Conservation (phyloP, 108 stramenopile species). For the Stephanodiscus triporus region DNA sequence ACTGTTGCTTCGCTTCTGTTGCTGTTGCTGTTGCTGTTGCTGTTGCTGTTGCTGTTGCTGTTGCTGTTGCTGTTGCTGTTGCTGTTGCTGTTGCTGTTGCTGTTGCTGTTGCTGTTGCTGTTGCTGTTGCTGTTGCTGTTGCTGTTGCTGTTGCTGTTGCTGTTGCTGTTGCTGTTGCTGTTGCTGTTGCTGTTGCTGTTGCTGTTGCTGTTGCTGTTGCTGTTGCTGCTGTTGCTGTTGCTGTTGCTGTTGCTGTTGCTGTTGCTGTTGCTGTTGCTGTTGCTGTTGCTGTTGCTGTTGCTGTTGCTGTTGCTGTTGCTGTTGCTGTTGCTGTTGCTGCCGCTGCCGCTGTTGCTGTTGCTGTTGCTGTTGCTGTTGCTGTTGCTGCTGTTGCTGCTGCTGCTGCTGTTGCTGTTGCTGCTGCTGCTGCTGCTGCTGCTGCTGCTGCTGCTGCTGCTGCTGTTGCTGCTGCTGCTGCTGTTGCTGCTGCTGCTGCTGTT, state of each 20-base stretch:
- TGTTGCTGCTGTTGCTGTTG: conserved; percentile 21
- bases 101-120: conserved; percentile 26
- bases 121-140: conserved; percentile 26
- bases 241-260: conserved; percentile 22
- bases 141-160: conserved; percentile 27
- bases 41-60: conserved; percentile 21
- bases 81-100: conserved; percentile 27
- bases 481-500: conserved; percentile 5
- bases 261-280: conserved; percentile 11
- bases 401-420: conserved; percentile 9
- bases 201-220: conserved; percentile 27
- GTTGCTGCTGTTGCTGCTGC: conserved; percentile 6
- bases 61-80: conserved; percentile 27
- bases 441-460: conserved; percentile 4
- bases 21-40: conserved; percentile 9
- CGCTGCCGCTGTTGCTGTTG: conserved; percentile 6
- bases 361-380: conserved; percentile 16
- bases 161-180: conserved; percentile 27
- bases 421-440: conserved; percentile 9
- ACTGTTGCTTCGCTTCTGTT: background rate
- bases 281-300: background rate
- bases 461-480: conserved; percentile 19
- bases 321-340: background rate
- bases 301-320: background rate
- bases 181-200: conserved; percentile 27